Percentiles rank a stretch among this genome's conserved stretches.
phyloP scores from a whole-genome alignment of 2,329 filamentous ascomycete genomes.

The Lecanicillium sp. region DNA sequence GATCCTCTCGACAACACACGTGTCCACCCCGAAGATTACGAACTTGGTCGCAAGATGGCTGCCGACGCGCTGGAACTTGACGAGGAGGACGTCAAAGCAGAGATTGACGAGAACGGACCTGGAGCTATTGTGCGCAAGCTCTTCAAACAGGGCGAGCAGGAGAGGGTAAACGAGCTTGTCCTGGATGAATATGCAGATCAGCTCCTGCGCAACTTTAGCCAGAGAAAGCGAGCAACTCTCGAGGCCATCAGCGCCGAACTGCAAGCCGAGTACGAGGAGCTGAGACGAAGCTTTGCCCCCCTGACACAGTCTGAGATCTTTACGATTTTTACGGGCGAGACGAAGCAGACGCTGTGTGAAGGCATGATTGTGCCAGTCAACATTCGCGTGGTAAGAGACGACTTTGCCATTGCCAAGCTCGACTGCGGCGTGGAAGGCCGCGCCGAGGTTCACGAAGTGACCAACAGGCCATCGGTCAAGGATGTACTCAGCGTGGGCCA shows the following conservation, averaged over 20 bases:
- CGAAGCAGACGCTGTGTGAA: constrained; percentile 70
- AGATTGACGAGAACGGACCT: constrained; percentile 82
- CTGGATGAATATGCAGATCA: constrained; percentile 97
- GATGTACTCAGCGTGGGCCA: constrained; percentile 74
- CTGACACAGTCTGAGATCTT: constrained; percentile 76
- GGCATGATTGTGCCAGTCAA: constrained; percentile 91
- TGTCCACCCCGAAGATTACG: constrained; percentile 97
- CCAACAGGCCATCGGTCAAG: constrained; percentile 63
- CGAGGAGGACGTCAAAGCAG: constrained; percentile 94
- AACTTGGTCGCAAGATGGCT: constrained; percentile 96
- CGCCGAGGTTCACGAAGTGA: constrained; percentile 76
- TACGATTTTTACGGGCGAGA: constrained; percentile 95
- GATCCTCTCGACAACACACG: constrained; percentile 96
- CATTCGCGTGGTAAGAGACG: constrained; percentile 80
- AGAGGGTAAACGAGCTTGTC: constrained; percentile 92
- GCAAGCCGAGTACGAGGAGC: constrained; percentile 87
- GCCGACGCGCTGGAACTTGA: constrained; percentile 94
- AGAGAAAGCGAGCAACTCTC: constrained; percentile 89
- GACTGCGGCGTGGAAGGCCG: constrained; percentile 92
- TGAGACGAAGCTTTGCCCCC: constrained; percentile 71
- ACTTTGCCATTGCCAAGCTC: constrained; percentile 88
- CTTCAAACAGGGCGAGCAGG: constrained; percentile 89
- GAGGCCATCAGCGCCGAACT: constrained; percentile 95
- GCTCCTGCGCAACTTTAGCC: constrained; percentile 85
- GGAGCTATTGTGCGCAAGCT: constrained; percentile 90